These are phyloP conservation scores for Acorus calamus DNA, from an alignment of 106 monocot species.

Conservation along the genomic window DNA sequence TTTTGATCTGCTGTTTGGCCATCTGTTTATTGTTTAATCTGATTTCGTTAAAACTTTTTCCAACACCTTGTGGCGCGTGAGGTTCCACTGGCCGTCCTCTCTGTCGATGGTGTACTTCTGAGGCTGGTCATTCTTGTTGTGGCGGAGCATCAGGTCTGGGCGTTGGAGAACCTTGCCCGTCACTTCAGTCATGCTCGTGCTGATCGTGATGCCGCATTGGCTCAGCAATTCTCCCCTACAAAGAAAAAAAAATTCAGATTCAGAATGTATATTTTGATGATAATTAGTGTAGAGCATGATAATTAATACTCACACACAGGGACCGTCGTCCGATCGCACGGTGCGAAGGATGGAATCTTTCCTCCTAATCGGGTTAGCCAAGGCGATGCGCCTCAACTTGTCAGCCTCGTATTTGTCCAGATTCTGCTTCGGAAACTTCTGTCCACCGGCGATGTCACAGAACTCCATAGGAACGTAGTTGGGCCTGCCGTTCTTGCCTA, in stretches of 20 bases:
- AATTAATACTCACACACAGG: slow-evolving; percentile 19
- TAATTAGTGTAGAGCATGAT: too few relatives aligned
- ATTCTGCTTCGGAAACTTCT: slow-evolving; percentile 16
- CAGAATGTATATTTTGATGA: too few relatives aligned
- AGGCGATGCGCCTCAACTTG: slow-evolving; percentile 13
- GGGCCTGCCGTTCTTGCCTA: slow-evolving; percentile 17
- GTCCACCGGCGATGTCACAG: slow-evolving; percentile 22
- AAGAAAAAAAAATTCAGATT: too few relatives aligned
- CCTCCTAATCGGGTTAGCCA: slow-evolving; percentile 7
- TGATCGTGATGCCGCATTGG: slow-evolving; percentile 8
- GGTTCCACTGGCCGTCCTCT: slow-evolving; percentile 24
- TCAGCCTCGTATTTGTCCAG: slow-evolving; percentile 11
- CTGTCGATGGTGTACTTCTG: slow-evolving; percentile 13
- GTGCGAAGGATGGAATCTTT: slow-evolving; percentile 11
- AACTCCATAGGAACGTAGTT: slow-evolving; percentile 46
- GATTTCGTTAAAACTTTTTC: too few relatives aligned
- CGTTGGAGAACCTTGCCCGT: slow-evolving; percentile 22
- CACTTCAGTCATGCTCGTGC: slow-evolving; percentile 20
- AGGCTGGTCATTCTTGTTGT: neutral
- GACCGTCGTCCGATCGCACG: slow-evolving; percentile 16
- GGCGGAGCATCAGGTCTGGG: slow-evolving; percentile 19
- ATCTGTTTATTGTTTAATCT: too few relatives aligned
- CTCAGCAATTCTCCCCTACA: slow-evolving; percentile 20
- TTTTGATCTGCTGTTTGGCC: too few relatives aligned
- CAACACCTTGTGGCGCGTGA: slow-evolving; percentile 22